These are phyloP conservation scores for Allantophomopsis lycopodina DNA, from an alignment of 2,329 filamentous ascomycete genomes.

Conservation along the genomic window DNA sequence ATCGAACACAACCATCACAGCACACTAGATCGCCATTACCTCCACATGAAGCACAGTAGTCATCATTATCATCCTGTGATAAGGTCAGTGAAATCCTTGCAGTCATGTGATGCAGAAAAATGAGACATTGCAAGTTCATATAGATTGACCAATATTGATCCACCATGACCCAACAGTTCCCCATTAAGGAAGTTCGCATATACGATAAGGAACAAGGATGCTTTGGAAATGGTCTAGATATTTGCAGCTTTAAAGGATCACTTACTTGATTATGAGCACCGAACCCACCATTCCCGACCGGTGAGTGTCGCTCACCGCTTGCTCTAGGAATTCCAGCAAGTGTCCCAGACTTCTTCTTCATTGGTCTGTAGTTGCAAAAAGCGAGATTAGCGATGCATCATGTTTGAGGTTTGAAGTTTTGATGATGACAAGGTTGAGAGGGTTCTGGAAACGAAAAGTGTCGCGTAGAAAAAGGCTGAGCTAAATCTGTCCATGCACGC, in stretches of 20 bases:
- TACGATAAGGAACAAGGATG: constrained; percentile 1
- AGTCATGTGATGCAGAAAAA: too few relatives aligned
- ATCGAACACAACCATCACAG: constrained; percentile 82
- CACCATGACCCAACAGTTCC: too few relatives aligned
- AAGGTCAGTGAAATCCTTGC: too few relatives aligned
- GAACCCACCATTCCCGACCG: constrained; percentile 31
- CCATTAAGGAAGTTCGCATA: too few relatives aligned
- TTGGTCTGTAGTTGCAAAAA: constrained; percentile 36
- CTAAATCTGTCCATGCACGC: too few relatives aligned
- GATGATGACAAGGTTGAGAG: constrained; percentile 4
- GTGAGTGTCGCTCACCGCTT: constrained; percentile 49
- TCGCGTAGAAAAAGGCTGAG: constrained; percentile 2
- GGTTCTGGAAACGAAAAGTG: constrained; percentile 2
- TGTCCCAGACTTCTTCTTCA: constrained; percentile 59
- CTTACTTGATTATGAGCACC: constrained; percentile 36
- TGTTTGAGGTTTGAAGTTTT: constrained; percentile 1
- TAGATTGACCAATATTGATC: too few relatives aligned
- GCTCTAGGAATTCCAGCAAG: constrained; percentile 54
- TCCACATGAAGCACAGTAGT: constrained; percentile 78
- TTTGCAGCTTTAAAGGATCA: not conserved
- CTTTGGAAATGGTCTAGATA: not conserved
- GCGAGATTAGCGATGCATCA: constrained; percentile 2
- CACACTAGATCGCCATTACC: constrained; percentile 77
- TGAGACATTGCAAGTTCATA: too few relatives aligned
- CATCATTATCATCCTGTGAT: constrained; percentile 61